phyloP scores from a whole-genome alignment of 140 eudicot species.

The Erigeron philadelphicus region DNA sequence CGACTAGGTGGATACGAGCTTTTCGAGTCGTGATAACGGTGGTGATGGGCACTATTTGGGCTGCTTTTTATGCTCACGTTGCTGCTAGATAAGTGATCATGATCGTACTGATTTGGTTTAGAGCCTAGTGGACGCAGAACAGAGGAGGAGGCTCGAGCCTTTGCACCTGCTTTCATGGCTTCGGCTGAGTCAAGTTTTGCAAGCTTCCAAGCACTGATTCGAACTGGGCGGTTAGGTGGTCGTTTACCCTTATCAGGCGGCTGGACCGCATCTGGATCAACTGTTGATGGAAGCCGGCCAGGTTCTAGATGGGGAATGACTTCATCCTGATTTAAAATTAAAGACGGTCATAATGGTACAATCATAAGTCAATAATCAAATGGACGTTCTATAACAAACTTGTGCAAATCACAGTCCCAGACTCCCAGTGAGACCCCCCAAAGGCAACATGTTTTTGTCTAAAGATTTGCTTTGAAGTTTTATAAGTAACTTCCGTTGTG shows the following conservation, averaged over 20 bases:
- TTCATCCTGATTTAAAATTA: slow-evolving; percentile 60
- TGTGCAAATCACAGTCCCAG: neutral
- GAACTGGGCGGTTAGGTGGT: slow-evolving; percentile 57
- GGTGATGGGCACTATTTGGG: slow-evolving; percentile 52
- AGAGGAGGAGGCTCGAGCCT: slow-evolving; percentile 92
- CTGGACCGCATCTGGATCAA: slow-evolving; percentile 71
- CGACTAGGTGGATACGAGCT: slow-evolving; percentile 86
- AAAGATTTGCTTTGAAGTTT: neutral
- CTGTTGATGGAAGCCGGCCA: slow-evolving; percentile 81
- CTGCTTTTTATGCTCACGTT: slow-evolving; percentile 75
- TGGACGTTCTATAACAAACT: neutral
- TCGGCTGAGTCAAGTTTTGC: slow-evolving; percentile 78
- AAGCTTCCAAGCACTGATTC: slow-evolving; percentile 97
- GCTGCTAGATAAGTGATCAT: slow-evolving; percentile 53
- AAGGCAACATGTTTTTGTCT: neutral
- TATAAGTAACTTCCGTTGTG: neutral
- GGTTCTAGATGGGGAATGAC: slow-evolving; percentile 81
- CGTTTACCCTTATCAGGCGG: slow-evolving; percentile 55
- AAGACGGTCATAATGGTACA: neutral
- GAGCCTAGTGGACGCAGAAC: slow-evolving; percentile 74
- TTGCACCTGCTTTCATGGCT: slow-evolving; percentile 93
- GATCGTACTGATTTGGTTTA: slow-evolving; percentile 49
- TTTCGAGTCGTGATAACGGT: slow-evolving; percentile 48
- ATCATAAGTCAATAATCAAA: neutral
- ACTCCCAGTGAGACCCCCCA: neutral